Base-by-base conservation (phyloP, 2,329 filamentous ascomycete species). In the Sphaerostilbella broomeana region DNA sequence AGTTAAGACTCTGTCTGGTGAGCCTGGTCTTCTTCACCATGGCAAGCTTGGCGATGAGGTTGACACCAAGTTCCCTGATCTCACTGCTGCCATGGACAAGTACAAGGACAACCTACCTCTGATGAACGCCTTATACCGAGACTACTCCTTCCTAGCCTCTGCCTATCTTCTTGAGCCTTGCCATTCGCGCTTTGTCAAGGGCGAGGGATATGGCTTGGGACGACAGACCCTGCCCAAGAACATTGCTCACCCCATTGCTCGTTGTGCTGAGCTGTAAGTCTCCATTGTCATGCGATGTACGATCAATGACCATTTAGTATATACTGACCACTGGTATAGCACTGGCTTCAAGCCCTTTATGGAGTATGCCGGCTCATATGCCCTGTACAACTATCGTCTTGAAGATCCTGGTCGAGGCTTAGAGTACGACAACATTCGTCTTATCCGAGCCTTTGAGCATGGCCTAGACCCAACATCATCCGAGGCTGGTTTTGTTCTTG, bases 401-500 rank as follows among this genome's bases (percentile, higher is more conserved):
- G 64, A 69, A 43, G 73, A 79, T 56, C 79, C 73, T 22, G 59
- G 61, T 36, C 62, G 54, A 16, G 77, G 77, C 9, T 68, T 82
- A 35, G 68, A 73, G 25, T 81, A 81, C 55, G 66, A 71, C 51
- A 83, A 84, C 67, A 71, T 95, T 17, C 83, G 87, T 9, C 77
- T 95, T 21, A 81, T 95, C 56, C 85, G 90, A 24, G 90, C 87
- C 17, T 97, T 95, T 53, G 89, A 95, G 64, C 77, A 83, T 52
- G 90, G 90, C 11, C 78, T 95, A 7, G 85, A 95, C 59, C 85
- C 85, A 1, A 74, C 73, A 21, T 94, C 86, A 3, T 95, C 88
- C 6, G 90, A 95, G 62, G 90, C 90, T 1, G 90, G 90, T 35
- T 95, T 97, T 59, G 87, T 95, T n/a, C 75, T 95, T 10, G 89